A percentile compares a stretch with the other conserved stretches of the same genome.
Conservation (phyloP, 2,329 filamentous ascomycete species). For the Hortaea werneckii region DNA sequence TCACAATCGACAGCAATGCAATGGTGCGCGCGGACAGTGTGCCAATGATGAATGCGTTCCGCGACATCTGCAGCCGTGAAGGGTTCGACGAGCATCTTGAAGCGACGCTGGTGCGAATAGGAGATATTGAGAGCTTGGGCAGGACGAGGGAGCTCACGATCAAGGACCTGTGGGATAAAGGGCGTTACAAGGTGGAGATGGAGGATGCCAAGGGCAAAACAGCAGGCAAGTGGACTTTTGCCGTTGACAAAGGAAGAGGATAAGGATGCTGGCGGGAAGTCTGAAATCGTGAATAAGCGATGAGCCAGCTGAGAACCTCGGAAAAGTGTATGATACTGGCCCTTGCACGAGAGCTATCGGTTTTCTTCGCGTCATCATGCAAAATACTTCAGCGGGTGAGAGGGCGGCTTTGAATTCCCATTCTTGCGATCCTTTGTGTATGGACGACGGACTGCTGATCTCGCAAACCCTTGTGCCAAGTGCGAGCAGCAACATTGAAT, state of each 20-base stretch:
- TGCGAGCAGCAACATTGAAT: no score
- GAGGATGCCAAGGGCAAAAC: conserved; percentile 38
- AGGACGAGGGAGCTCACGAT: conserved; percentile 90
- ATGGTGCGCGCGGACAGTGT: conserved; percentile 88
- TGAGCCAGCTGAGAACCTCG: no score
- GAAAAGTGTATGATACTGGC: no score
- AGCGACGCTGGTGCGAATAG: conserved; percentile 71
- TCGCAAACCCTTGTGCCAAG: no score
- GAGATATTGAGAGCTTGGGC: conserved; percentile 86
- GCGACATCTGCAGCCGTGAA: conserved; percentile 63
- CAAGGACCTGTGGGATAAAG: conserved; percentile 82
- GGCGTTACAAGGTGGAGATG: conserved; percentile 60
- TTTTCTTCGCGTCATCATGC: no score
- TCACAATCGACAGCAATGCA: conserved; percentile 80
- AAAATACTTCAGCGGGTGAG: no score
- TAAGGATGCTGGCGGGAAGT: conserved; percentile 9
- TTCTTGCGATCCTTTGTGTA: no score
- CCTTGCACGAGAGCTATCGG: no score
- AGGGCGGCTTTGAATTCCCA: no score
- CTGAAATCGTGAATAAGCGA: neutral
- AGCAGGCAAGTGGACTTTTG: conserved; percentile 39
- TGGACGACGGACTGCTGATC: no score
- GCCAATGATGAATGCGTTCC: conserved; percentile 90
- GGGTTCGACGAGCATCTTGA: conserved; percentile 78
- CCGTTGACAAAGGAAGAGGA: conserved; percentile 27